phyloP scores from a whole-genome alignment of 345 rosid genomes.

The Nephelium lappaceum region DNA sequence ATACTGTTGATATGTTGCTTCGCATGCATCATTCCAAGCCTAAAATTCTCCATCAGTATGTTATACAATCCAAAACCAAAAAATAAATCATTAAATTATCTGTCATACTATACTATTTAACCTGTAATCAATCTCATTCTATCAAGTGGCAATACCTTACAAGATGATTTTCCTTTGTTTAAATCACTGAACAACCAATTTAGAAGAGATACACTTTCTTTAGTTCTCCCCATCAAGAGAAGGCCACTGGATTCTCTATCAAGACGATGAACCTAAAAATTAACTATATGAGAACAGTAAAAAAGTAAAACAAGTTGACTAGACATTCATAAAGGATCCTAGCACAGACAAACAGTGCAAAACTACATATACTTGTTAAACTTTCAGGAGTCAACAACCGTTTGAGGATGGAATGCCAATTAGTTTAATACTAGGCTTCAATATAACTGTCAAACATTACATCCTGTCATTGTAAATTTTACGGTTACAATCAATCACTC shows the following conservation, averaged over 20 bases:
- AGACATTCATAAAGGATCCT: not conserved
- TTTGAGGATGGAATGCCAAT: not conserved
- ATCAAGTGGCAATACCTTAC: constrained; percentile 50
- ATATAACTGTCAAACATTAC: not conserved
- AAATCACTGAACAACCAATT: constrained; percentile 67
- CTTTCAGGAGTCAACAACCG: not conserved
- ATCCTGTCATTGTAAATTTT: not conserved
- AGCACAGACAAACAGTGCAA: not conserved
- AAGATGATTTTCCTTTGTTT: constrained; percentile 50
- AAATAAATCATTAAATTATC: constrained; percentile 15
- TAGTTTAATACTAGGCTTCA: not conserved
- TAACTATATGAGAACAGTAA: constrained; percentile 14
- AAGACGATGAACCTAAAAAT: constrained; percentile 81
- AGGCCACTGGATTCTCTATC: constrained; percentile 94
- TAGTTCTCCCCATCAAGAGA: constrained; percentile 76
- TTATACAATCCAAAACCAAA: not conserved
- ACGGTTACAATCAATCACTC: not conserved
- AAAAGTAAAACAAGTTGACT: not conserved
- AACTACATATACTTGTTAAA: not conserved
- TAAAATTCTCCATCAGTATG: constrained; percentile 25
- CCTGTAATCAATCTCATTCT: not conserved
- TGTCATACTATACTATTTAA: not conserved
- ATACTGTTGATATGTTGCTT: constrained; percentile 66
- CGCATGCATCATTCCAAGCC: constrained; percentile 85
- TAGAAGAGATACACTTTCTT: constrained; percentile 69